phyloP scores from a whole-genome alignment of 495 filamentous ascomycete genomes.

The Podospora anserina region DNA sequence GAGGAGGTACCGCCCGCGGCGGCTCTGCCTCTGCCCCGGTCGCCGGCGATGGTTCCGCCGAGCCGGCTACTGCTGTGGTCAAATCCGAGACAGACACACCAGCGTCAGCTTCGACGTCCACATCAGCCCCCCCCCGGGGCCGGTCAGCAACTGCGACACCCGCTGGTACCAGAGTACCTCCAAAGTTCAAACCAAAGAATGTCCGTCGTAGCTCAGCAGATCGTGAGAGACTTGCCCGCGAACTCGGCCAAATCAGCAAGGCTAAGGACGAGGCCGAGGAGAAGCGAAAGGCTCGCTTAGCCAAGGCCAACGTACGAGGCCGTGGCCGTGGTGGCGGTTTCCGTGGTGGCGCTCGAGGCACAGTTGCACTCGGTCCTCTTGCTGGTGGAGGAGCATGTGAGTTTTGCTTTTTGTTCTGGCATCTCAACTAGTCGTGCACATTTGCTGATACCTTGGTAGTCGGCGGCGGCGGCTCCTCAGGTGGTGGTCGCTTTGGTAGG shows the following conservation, averaged over 20 bases:
- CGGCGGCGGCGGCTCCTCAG: neutral
- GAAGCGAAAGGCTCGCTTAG: constrained; percentile 19
- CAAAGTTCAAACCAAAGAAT: constrained; percentile 43
- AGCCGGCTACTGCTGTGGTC: constrained; percentile 8
- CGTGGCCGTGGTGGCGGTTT: constrained; percentile 42
- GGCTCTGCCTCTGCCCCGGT: constrained; percentile 13
- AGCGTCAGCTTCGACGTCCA: constrained; percentile 8
- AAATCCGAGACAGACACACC: constrained; percentile 3
- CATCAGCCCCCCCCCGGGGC: neutral
- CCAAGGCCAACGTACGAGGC: constrained; percentile 33
- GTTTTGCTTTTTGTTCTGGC: constrained; percentile 27
- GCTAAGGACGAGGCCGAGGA: constrained; percentile 35
- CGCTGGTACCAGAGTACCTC: neutral
- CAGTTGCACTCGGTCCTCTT: constrained; percentile 40
- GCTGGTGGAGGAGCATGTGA: constrained; percentile 34
- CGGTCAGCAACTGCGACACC: constrained; percentile 8
- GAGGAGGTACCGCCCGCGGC: constrained; percentile 19
- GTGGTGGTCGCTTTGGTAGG: constrained; percentile 3
- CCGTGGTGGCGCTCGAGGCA: constrained; percentile 25
- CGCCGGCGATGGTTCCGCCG: neutral
- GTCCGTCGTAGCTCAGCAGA: constrained; percentile 43
- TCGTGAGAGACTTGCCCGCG: constrained; percentile 39
- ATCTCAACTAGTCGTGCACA: neutral
- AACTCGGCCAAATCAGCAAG: constrained; percentile 33
- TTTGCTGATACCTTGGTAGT: neutral